Percentiles rank a stretch among this genome's conserved stretches.
Conservation (phyloP, 306 rosid genomes). For the Cucurbita pepo region DNA sequence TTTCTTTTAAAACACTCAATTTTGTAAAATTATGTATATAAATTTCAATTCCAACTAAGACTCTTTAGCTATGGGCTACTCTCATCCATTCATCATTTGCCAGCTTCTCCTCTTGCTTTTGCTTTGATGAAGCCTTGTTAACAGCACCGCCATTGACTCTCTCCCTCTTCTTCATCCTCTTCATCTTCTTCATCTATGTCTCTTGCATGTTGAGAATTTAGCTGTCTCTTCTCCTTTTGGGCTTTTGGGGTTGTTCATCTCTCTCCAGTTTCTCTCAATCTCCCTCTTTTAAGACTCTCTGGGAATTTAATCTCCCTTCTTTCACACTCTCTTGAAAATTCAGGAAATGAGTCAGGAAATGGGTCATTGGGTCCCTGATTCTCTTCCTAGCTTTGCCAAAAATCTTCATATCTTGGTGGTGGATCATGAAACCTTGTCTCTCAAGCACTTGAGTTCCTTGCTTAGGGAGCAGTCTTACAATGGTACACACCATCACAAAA, state of each 20-base stretch:
- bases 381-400: constrained; percentile 23
- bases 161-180: not conserved
- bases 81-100: not conserved
- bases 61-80: not conserved
- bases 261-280: not conserved
- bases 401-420: constrained; percentile 26
- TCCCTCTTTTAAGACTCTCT: not conserved
- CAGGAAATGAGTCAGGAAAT: not conserved
- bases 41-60: not conserved
- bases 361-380: not conserved
- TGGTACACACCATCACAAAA: constrained; percentile 10
- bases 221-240: not conserved
- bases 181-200: too few relatives aligned
- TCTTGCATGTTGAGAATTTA: not conserved
- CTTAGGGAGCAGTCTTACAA: constrained; percentile 13
- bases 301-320: too few relatives aligned
- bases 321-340: not conserved
- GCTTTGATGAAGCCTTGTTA: not conserved
- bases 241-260: not conserved
- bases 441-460: not conserved
- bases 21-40: not conserved
- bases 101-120: not conserved
- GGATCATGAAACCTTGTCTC: constrained; percentile 19
- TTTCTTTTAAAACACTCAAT: not conserved
- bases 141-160: not conserved